Conservation (phyloP, 345 rosid species). For the Salix koriyanagi region DNA sequence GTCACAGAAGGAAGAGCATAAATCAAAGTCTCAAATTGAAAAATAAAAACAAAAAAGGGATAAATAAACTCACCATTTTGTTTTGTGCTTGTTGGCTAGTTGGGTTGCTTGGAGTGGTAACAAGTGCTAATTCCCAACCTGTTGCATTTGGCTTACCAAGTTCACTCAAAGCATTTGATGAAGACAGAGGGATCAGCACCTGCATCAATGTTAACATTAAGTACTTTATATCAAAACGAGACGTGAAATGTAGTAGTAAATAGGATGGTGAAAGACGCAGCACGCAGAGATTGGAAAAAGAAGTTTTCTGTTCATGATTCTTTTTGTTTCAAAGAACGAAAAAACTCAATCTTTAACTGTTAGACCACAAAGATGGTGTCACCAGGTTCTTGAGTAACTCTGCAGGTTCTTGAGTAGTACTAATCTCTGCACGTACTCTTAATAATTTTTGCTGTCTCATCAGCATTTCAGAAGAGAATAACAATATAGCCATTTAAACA, state of each 20-base stretch:
- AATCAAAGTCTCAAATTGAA: not conserved
- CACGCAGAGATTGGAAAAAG: no score
- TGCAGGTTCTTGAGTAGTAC: not conserved
- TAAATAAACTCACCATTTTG: conserved; percentile 49
- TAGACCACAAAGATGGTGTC: not conserved
- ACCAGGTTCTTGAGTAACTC: not conserved
- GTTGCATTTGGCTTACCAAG: conserved; percentile 39
- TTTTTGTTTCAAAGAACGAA: not conserved
- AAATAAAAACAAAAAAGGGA: not conserved
- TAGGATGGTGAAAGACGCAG: not conserved
- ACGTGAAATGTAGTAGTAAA: not conserved
- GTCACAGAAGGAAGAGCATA: not conserved
- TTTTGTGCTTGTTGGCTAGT: conserved; percentile 26
- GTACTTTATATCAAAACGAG: not conserved
- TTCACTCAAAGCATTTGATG: conserved; percentile 47
- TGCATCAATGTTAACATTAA: conserved; percentile 16
- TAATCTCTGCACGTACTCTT: not conserved
- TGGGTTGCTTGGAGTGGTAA: conserved; percentile 60
- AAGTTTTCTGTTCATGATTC: no score
- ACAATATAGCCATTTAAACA: not conserved
- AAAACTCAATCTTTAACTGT: not conserved
- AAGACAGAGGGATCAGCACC: conserved; percentile 41
- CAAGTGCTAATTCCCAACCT: conserved; percentile 98
- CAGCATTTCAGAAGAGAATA: not conserved
- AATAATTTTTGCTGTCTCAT: not conserved